Percentiles rank a stretch among this genome's conserved stretches.
Conservation (phyloP, 2,329 filamentous ascomycete genomes). For the Aspergillus jensenii region DNA sequence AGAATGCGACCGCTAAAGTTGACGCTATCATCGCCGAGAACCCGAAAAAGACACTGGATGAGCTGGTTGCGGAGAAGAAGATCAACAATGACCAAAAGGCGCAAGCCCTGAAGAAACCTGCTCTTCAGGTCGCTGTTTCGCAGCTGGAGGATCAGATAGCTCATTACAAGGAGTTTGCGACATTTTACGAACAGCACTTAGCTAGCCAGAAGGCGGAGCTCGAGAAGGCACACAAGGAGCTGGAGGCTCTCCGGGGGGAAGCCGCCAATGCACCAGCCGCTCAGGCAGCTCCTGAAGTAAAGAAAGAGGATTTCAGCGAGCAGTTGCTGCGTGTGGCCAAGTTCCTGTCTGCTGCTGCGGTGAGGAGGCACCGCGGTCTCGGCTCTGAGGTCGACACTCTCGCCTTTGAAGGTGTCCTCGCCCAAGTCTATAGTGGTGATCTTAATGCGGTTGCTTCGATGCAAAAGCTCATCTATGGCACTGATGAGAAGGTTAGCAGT, state of each 20-base stretch:
- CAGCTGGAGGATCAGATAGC: constrained; percentile 62
- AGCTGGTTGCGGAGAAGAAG: constrained; percentile 62
- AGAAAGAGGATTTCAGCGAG: constrained; percentile 51
- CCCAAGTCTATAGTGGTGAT: constrained; percentile 64
- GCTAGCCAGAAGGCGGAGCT: constrained; percentile 57
- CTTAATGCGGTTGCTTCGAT: constrained; percentile 58
- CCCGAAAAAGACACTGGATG: constrained; percentile 59
- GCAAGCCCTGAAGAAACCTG: constrained; percentile 62
- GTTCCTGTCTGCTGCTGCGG: constrained; percentile 63
- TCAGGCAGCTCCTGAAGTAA: constrained; percentile 48
- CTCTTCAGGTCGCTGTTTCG: constrained; percentile 55
- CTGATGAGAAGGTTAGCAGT: constrained; percentile 57
- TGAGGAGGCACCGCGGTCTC: constrained; percentile 59
- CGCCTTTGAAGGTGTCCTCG: constrained; percentile 63
- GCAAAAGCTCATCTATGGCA: constrained; percentile 60
- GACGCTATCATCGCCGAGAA: constrained; percentile 62
- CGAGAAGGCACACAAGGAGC: constrained; percentile 55
- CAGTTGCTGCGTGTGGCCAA: constrained; percentile 60
- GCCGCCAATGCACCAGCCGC: constrained; percentile 49
- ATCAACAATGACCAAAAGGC: constrained; percentile 67
- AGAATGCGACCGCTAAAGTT: constrained; percentile 61
- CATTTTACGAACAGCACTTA: constrained; percentile 58
- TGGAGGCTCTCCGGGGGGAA: constrained; percentile 54
- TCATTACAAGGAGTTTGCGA: constrained; percentile 61
- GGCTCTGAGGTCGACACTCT: constrained; percentile 58